These are phyloP conservation scores for Lanmaoa pseudosensibilis DNA, from an alignment of 768 basidiomycete genomes.

Conservation along the genomic window DNA sequence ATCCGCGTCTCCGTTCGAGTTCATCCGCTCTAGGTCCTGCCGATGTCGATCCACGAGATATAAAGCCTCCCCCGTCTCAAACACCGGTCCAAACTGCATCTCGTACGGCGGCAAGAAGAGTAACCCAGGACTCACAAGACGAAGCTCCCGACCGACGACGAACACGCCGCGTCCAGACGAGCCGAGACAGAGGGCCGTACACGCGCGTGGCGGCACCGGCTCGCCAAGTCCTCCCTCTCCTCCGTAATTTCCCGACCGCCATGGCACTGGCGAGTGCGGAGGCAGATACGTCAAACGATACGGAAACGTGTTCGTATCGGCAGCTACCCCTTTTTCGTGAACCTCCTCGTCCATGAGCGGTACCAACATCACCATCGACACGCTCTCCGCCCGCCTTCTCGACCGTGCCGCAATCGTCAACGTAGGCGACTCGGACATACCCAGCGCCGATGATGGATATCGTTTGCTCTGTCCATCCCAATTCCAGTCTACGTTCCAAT, in stretches of 20 bases:
- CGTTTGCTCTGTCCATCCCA: neutral
- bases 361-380: slow-evolving; percentile 28
- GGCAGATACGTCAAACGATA: slow-evolving; percentile 22
- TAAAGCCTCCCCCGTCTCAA: slow-evolving; percentile 24
- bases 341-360: slow-evolving; percentile 15
- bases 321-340: neutral
- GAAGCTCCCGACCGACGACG: slow-evolving; percentile 24
- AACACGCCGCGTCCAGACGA: slow-evolving; percentile 32
- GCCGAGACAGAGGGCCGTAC: slow-evolving; percentile 24
- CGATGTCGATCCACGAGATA: slow-evolving; percentile 13
- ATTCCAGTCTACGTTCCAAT: neutral
- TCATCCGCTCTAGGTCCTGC: neutral
- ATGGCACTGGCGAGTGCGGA: slow-evolving; percentile 1
- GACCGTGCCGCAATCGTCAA: slow-evolving; percentile 29
- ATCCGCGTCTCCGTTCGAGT: neutral
- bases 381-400: slow-evolving; percentile 3
- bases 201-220: neutral
- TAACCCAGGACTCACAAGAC: slow-evolving; percentile 26
- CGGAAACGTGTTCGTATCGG: slow-evolving; percentile 11
- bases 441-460: neutral
- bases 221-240: neutral
- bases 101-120: slow-evolving; percentile 29
- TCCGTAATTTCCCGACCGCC: neutral
- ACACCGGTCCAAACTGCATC: slow-evolving; percentile 30
- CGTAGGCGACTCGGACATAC: slow-evolving; percentile 12